Percentiles rank a stretch among this genome's conserved stretches.
phyloP scores from a whole-genome alignment of 768 basidiomycete genomes.

The Termitomyces sp. region DNA sequence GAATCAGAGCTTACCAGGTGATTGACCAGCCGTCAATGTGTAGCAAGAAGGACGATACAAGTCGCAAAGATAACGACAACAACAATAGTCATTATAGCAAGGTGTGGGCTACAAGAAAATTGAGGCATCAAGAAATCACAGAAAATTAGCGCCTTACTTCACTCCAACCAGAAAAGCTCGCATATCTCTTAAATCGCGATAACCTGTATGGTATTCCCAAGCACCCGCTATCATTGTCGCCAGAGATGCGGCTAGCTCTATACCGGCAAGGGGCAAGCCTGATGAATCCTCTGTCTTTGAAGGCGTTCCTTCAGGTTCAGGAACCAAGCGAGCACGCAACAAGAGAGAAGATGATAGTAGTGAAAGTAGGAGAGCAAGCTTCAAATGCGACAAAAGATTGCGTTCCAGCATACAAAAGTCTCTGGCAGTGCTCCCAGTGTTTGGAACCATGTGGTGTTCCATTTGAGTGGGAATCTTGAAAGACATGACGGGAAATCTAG shows the following conservation, averaged over 20 bases:
- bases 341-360: slow-evolving; percentile 63
- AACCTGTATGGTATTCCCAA: slow-evolving; percentile 66
- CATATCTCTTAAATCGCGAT: slow-evolving; percentile 50
- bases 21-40: slow-evolving; percentile 12
- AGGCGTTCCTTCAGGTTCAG: slow-evolving; percentile 23
- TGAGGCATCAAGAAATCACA: background rate
- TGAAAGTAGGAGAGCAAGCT: slow-evolving; percentile 60
- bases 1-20: background rate
- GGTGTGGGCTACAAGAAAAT: slow-evolving; percentile 38
- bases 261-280: slow-evolving; percentile 45
- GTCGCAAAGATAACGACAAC: slow-evolving; percentile 46
- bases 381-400: slow-evolving; percentile 67
- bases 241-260: slow-evolving; percentile 53
- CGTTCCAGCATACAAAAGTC: slow-evolving; percentile 81
- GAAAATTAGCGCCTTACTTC: slow-evolving; percentile 37
- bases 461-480: background rate
- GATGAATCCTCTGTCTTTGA: slow-evolving; percentile 17
- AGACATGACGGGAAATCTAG: background rate
- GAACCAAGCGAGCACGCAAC: slow-evolving; percentile 56
- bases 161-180: slow-evolving; percentile 57
- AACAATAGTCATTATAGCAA: slow-evolving; percentile 48
- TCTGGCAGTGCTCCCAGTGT: slow-evolving; percentile 59
- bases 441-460: slow-evolving; percentile 32
- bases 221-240: slow-evolving; percentile 51
- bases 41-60: slow-evolving; percentile 46